Evolutionary conservation across 495 filamentous ascomycete species (phyloP), one percentile per base, ranked within the genome.

Genomic region (Aspergillus bertholletiae): DNA sequence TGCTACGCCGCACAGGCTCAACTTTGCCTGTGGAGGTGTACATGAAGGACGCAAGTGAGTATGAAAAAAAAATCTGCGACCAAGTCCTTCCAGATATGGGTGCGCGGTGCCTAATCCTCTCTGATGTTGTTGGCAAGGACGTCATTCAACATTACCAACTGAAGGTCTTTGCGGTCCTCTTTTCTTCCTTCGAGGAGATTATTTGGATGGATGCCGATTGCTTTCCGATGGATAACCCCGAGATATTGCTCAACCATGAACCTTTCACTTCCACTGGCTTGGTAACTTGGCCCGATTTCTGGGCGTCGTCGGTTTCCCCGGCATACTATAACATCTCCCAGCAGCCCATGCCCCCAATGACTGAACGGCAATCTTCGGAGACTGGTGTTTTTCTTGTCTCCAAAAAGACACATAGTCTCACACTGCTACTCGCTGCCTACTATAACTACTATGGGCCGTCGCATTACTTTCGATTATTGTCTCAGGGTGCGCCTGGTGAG

Each of bases 281-380:
- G 44, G 77, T 87, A 2, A 75, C 74, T 40, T 87, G 81, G 82
- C 81, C 83, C 5, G 84, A 86, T 58, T 85, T 84, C 60, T 86
- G 82, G 80, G 69, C 66, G 7, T 71, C 74, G 0, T 80, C 82
- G 1, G 70, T 64, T 11, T 81, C 81, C 1, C 76, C 76, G 0
- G 53, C 72, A 24, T 86, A 80, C 64, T 84, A 75, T 65, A 65
- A 65, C 45, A 80, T 87, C 46, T 76, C 83, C 15, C 72, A 70
- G 0, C 69, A 81, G 59, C 59, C 63, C 18, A 58, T 63, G 5
- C 75, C 74, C 0, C 61, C 75, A 0, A 65, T 77, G 55, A 59
- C 67, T 17, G 63, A 59, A 5, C 69, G 72, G 11, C 68, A 78
- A 48, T 73, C 76, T 5, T 74, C 78, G 9, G 84, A 87, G 65